Conservation (phyloP, 2,329 filamentous ascomycete species). For the Penicillium sp. region DNA sequence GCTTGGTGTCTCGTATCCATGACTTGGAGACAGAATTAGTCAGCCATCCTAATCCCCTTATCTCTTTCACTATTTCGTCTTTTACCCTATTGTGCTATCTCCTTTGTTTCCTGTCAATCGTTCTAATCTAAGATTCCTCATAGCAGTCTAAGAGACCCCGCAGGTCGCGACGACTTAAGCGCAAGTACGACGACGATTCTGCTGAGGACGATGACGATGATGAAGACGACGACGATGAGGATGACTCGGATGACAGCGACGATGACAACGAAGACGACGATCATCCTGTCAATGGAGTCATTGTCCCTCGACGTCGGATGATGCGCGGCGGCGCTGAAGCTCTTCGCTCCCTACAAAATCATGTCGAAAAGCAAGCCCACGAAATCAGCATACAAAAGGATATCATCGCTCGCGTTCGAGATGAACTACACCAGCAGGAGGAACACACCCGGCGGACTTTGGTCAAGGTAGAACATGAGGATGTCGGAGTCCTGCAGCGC, state of each 20-base stretch:
- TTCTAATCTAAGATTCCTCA: slow-evolving; percentile 21
- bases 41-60: slow-evolving; percentile 23
- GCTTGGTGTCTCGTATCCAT: slow-evolving; percentile 72
- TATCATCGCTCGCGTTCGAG: slow-evolving; percentile 79
- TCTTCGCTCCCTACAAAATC: slow-evolving; percentile 66
- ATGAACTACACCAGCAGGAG: slow-evolving; percentile 81
- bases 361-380: slow-evolving; percentile 90
- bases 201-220: slow-evolving; percentile 22
- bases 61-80: background rate
- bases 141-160: slow-evolving; percentile 35
- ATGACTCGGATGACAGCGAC: slow-evolving; percentile 40
- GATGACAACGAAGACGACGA: slow-evolving; percentile 41
- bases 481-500: slow-evolving; percentile 83
- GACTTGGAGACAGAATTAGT: slow-evolving; percentile 76
- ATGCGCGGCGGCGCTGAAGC: slow-evolving; percentile 62
- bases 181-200: slow-evolving; percentile 16
- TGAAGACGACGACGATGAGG: slow-evolving; percentile 8
- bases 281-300: slow-evolving; percentile 35
- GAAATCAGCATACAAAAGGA: slow-evolving; percentile 83
- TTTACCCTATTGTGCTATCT: background rate
- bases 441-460: slow-evolving; percentile 78
- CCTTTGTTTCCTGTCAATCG: background rate
- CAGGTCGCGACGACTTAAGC: slow-evolving; percentile 33
- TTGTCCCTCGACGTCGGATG: slow-evolving; percentile 28
- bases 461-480: slow-evolving; percentile 76